A percentile compares a stretch with the other conserved stretches of the same genome.
These are phyloP conservation scores for Pestalotiopsis sp. DNA, from an alignment of 2,329 filamentous ascomycete species.

Conservation along the genomic window DNA sequence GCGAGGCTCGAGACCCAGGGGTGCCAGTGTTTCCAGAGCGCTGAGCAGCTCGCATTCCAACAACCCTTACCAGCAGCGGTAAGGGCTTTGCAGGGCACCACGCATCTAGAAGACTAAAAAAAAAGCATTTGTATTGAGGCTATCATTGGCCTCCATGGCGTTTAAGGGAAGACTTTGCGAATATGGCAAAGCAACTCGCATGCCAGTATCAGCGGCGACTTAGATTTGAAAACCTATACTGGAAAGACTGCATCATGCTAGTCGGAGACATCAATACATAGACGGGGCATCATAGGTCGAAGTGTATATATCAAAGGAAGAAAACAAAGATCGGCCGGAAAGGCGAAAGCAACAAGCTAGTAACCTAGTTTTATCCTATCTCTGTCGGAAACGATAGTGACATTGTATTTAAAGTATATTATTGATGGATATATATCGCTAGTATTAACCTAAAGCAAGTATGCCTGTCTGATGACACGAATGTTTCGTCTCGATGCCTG, in stretches of 20 bases:
- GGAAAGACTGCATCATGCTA: neutral
- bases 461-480: neutral
- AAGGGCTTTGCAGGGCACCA: neutral
- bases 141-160: neutral
- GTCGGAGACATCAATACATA: neutral
- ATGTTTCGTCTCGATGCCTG: neutral
- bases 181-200: neutral
- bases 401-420: neutral
- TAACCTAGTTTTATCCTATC: neutral
- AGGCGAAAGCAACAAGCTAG: neutral
- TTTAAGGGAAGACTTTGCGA: neutral
- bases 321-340: neutral
- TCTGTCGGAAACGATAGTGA: neutral
- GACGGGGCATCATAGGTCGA: too few species aligned
- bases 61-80: constrained; percentile 7
- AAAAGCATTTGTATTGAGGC: neutral
- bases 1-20: constrained; percentile 7
- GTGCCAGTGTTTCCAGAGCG: constrained; percentile 8
- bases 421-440: neutral
- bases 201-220: neutral
- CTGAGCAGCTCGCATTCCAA: constrained; percentile 1
- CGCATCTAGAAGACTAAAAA: neutral
- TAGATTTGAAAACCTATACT: neutral
- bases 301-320: neutral
- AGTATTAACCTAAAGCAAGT: neutral